These are phyloP conservation scores for Aspergillus flavus DNA, from an alignment of 2,329 filamentous ascomycete genomes.

Conservation along the genomic window DNA sequence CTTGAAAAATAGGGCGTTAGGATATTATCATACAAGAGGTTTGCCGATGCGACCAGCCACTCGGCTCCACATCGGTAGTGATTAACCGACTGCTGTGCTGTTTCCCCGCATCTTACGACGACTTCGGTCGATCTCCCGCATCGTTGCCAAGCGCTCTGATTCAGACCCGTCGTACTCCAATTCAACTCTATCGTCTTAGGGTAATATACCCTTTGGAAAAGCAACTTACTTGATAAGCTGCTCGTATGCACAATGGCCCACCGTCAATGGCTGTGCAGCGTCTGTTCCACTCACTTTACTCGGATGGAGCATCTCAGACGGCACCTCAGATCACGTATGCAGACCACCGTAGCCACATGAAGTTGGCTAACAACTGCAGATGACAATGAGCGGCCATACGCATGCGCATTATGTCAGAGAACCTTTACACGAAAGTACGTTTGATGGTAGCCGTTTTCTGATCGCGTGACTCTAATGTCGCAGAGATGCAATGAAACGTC, in stretches of 20 bases:
- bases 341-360: not conserved
- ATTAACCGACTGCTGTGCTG: not conserved
- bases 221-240: not conserved
- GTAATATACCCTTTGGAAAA: not conserved
- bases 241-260: slow-evolving; percentile 1
- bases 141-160: not conserved
- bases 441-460: not conserved
- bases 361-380: slow-evolving; percentile 15
- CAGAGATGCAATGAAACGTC: slow-evolving; percentile 26
- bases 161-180: not conserved
- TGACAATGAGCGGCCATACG: slow-evolving; percentile 17
- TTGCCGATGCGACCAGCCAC: not conserved
- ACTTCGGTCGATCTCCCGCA: not conserved
- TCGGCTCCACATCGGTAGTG: not conserved
- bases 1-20: not conserved
- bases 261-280: slow-evolving; percentile 14
- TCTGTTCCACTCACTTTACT: slow-evolving; percentile 22
- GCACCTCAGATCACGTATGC: slow-evolving; percentile 24
- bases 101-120: not conserved
- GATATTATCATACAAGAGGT: not conserved
- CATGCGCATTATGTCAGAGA: slow-evolving; percentile 18
- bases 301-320: slow-evolving; percentile 27
- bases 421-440: slow-evolving; percentile 25
- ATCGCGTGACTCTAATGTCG: not conserved
- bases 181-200: not conserved